Evolutionary conservation across 495 filamentous ascomycete genomes (phyloP).

Genomic region (Penicillium taxi): DNA sequence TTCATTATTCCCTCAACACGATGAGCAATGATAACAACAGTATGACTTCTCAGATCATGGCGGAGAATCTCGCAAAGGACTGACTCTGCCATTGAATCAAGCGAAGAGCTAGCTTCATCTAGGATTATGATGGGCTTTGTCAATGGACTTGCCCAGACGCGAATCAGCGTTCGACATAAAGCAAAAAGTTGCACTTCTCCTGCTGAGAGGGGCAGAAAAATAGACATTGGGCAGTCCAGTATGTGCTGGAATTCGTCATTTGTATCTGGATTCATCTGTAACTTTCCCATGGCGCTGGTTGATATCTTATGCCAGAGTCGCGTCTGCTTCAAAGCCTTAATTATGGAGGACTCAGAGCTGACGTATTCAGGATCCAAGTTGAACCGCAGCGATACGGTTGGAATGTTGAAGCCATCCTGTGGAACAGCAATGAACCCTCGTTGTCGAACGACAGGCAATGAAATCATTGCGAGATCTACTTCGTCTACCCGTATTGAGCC

Average conservation of each 20-base stretch:
- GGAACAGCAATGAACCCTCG: constrained; percentile 3
- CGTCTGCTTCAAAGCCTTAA: background rate
- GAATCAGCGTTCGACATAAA: background rate
- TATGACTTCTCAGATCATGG: background rate
- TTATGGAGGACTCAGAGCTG: background rate
- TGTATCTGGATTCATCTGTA: background rate
- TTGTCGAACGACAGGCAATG: background rate
- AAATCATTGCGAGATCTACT: background rate
- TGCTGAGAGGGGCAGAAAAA: constrained; percentile 1
- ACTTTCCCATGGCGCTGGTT: background rate
- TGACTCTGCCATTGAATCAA: constrained; percentile 1
- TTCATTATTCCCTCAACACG: constrained; percentile 1
- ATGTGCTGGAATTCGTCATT: background rate
- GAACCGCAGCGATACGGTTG: constrained; percentile 1
- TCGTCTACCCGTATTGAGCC: background rate
- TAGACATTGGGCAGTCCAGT: constrained; percentile 2
- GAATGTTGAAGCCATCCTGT: constrained; percentile 5
- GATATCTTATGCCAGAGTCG: constrained; percentile 1
- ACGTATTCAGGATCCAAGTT: constrained; percentile 4
- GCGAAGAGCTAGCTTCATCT: constrained; percentile 5
- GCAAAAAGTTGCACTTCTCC: constrained; percentile 5
- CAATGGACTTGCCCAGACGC: background rate
- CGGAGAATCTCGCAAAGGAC: constrained; percentile 1
- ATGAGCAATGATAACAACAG: constrained; percentile 2
- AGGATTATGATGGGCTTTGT: constrained; percentile 3